A percentile compares a stretch with the other conserved stretches of the same genome.
phyloP scores from a whole-genome alignment of 768 basidiomycete species.

The Leccinum aurantiacum region DNA sequence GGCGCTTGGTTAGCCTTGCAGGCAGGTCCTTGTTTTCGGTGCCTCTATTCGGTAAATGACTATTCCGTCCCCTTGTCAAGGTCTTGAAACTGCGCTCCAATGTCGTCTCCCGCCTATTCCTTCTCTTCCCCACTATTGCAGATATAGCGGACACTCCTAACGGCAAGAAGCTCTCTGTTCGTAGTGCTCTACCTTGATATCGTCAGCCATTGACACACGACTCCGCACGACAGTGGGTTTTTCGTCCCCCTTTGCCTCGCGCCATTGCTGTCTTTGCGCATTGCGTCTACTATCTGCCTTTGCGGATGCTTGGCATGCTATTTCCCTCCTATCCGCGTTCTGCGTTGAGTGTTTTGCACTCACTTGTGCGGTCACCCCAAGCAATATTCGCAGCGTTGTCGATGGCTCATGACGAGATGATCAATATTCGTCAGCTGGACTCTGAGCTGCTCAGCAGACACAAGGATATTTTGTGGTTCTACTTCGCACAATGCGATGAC shows the following conservation, averaged over 20 bases:
- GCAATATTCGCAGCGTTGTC: slow-evolving; percentile 53
- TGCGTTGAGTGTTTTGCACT: slow-evolving; percentile 46
- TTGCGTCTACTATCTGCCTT: slow-evolving; percentile 36
- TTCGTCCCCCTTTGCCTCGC: slow-evolving; percentile 45
- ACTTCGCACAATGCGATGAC: slow-evolving; percentile 61
- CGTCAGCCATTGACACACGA: background rate
- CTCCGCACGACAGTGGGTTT: slow-evolving; percentile 41
- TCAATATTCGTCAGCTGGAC: slow-evolving; percentile 54
- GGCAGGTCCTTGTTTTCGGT: slow-evolving; percentile 35
- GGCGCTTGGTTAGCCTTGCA: slow-evolving; percentile 70
- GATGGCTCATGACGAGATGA: slow-evolving; percentile 74
- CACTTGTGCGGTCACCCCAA: slow-evolving; percentile 50
- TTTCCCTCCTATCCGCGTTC: slow-evolving; percentile 51
- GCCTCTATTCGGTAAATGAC: background rate
- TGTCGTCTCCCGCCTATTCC: slow-evolving; percentile 44
- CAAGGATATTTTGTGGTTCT: slow-evolving; percentile 46
- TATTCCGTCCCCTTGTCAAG: slow-evolving; percentile 30
- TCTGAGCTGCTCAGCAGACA: slow-evolving; percentile 39
- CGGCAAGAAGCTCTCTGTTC: slow-evolving; percentile 56
- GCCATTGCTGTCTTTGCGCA: slow-evolving; percentile 46
- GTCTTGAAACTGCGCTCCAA: slow-evolving; percentile 47
- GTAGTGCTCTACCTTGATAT: slow-evolving; percentile 23
- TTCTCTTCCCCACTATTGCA: slow-evolving; percentile 71
- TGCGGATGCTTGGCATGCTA: slow-evolving; percentile 45
- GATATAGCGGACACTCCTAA: slow-evolving; percentile 66